Evolutionary conservation across 148 eudicot genomes (phyloP).

Genomic region (Selenicereus undatus): DNA sequence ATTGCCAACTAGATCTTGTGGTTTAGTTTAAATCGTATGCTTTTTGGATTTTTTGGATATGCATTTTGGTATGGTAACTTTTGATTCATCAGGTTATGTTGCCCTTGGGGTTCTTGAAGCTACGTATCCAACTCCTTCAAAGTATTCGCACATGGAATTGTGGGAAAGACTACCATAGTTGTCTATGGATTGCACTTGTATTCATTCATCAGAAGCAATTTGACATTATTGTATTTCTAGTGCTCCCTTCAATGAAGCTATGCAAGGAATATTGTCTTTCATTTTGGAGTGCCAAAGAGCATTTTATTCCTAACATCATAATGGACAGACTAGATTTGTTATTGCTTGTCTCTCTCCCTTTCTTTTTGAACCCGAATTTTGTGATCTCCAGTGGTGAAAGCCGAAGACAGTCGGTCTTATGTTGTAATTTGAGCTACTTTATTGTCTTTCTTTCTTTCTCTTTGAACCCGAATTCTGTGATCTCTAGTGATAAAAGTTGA

Average conservation of each 20-base stretch:
- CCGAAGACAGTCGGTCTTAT: no score
- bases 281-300: neutral
- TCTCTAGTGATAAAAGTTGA: neutral
- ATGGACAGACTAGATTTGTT: neutral
- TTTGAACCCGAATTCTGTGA: neutral
- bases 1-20: no score
- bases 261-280: neutral
- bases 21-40: no score
- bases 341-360: no score
- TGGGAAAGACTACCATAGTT: constrained; percentile 33
- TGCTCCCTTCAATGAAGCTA: neutral
- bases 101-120: constrained; percentile 89
- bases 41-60: no score
- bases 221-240: neutral
- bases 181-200: constrained; percentile 9
- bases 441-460: neutral
- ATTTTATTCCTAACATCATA: neutral
- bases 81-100: constrained; percentile 93
- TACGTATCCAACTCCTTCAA: constrained; percentile 37
- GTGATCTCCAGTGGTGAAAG: no score
- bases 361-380: no score
- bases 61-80: no score
- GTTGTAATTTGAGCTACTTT: no score
- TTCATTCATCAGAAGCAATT: neutral
- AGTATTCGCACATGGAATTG: constrained; percentile 18